Base-by-base conservation (phyloP, 352 stramenopile genomes). In the Globisporangium nunn region DNA sequence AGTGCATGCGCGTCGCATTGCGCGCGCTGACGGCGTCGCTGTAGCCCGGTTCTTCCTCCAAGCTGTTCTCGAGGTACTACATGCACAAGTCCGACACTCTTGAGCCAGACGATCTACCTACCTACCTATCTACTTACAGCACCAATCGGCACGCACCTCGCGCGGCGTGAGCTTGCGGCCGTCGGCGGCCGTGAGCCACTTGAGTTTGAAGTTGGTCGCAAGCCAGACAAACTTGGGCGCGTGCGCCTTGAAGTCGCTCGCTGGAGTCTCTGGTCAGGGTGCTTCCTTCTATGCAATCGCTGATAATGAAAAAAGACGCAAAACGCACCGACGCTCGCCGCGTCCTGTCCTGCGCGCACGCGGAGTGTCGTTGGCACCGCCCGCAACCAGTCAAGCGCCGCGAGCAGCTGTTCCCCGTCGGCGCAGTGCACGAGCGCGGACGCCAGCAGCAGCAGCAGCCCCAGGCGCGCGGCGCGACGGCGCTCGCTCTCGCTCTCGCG, bases 191-290 rank as follows among this genome's bases (percentile, higher is more conserved):
- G 59, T 71, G 51, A 86, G 76, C 79, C 79, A 89, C 63, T 89
- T 87, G 57, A 87, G 50, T 47, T 89, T 89, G 59, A 73, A 72
- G 50, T 89, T 87, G 46, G 66, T 75, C 44, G 66, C 61, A 23
- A 87, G 44, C 76, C 76, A 89, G n/a, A 89, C 51, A 40, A 89
- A 69, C 54, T 75, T 78, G 10, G 79, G 79, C 15, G 78, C 69
- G 52, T 86, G 73, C 12, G 67, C 39, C 46, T 64, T 64, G 30
- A 87, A 83, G 18, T 80, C 74, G 33, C 56, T 68, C 14, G 59
- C 74, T 72, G 61, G 1, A 17, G 33, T 23, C 23, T 23, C 23
- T 23, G 23, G 23, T 23, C 23, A 23, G 23, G 23, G 23, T 23
- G 23, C 23, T 23, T 23, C 23, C 23, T 23, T 23, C 23, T 23